phyloP scores from a whole-genome alignment of 257 asterid genomes.

The Primulina huaijiensis region DNA sequence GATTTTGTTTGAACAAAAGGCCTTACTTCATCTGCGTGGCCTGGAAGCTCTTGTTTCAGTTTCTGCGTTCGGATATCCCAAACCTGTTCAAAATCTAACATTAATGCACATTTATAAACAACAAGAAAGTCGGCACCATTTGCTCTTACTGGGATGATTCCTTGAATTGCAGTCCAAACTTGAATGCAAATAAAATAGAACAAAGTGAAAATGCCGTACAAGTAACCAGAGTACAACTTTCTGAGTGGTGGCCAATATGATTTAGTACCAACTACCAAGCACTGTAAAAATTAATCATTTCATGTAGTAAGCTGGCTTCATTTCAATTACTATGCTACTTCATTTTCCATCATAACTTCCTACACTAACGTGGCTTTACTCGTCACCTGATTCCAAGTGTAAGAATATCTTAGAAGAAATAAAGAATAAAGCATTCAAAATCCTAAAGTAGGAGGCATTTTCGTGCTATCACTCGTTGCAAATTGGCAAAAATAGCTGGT shows the following conservation, averaged over 20 bases:
- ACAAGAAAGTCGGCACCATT: neutral
- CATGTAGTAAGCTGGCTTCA: neutral
- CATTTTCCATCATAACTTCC: neutral
- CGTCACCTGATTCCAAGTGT: neutral
- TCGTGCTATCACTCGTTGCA: neutral
- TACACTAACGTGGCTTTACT: neutral
- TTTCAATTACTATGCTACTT: neutral
- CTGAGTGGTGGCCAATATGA: neutral
- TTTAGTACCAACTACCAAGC: neutral
- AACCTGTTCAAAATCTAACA: slow-evolving; percentile 43
- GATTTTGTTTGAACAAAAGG: neutral
- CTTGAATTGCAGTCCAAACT: neutral
- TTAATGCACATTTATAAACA: slow-evolving; percentile 15
- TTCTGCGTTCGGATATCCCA: slow-evolving; percentile 90
- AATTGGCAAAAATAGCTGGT: neutral
- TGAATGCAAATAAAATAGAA: slow-evolving; percentile 1
- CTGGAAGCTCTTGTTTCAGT: slow-evolving; percentile 95
- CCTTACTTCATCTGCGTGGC: slow-evolving; percentile 93
- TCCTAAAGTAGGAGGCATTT: slow-evolving; percentile 2
- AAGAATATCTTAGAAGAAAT: neutral
- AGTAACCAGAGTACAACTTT: neutral
- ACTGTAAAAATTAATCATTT: neutral
- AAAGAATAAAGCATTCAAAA: neutral
- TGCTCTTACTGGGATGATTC: neutral
- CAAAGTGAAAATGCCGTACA: neutral